These are phyloP conservation scores for Epichloe scottii DNA, from an alignment of 2,329 filamentous ascomycete genomes.

Conservation along the genomic window DNA sequence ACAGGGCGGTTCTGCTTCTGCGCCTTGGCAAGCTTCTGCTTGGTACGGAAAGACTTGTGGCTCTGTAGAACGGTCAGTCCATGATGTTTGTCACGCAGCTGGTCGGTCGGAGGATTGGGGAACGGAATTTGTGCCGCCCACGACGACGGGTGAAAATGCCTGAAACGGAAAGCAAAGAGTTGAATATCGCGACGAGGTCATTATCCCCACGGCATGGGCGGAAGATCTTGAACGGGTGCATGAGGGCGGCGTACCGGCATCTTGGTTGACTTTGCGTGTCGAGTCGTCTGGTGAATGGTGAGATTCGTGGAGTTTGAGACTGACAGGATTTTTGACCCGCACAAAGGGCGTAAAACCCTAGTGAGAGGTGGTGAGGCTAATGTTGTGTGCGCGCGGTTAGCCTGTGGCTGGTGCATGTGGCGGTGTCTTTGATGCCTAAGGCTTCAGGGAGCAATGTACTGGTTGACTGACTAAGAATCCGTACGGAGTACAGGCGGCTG, in stretches of 20 bases:
- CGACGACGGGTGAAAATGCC: not conserved
- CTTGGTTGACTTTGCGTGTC: slow-evolving; percentile 26
- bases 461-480: not conserved
- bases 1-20: slow-evolving; percentile 99
- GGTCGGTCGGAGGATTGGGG: not conserved
- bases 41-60: slow-evolving; percentile 99
- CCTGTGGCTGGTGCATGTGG: not conserved
- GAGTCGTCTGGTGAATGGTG: slow-evolving; percentile 24
- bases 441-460: not conserved
- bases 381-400: not conserved
- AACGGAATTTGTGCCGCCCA: not conserved
- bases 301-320: slow-evolving; percentile 18
- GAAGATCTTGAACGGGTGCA: slow-evolving; percentile 3
- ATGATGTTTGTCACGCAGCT: not conserved
- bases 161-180: not conserved
- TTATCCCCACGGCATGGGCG: not conserved
- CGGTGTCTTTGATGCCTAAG: not conserved
- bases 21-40: slow-evolving; percentile 99
- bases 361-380: slow-evolving; percentile 7
- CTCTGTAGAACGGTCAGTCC: slow-evolving; percentile 44
- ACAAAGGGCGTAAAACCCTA: slow-evolving; percentile 27
- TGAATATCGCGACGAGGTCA: not conserved
- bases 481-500: no score
- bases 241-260: slow-evolving; percentile 26
- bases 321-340: slow-evolving; percentile 22